Evolutionary conservation across 129 eudicot genomes (phyloP), one percentile per base, ranked within the genome.

Genomic region (Tagetes patula): DNA sequence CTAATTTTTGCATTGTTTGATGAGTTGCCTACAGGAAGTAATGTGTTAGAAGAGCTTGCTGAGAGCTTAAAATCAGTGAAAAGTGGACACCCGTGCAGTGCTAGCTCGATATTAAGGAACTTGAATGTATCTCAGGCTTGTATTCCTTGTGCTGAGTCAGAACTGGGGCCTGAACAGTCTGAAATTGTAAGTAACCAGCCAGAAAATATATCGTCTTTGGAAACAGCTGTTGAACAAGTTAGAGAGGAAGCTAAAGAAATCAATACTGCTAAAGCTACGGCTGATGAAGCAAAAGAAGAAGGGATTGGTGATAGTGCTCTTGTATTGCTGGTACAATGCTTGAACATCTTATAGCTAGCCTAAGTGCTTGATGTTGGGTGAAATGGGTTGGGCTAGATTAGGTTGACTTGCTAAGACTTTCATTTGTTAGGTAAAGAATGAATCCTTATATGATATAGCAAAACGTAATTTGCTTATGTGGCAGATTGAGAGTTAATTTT

Each of bases 1-100:
- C 69, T 92, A 61, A 92, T 89, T 27, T 92, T 92, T 63, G 75
- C 88, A 8, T 77, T 92, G 61, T 79, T 83, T 45, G 88, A 85
- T 6, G 98, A 87, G 76, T 77, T 92, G 43, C 96, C 98, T 31
- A 92, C 91, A 65, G 98, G 98, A 69, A 95, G 79, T 55, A 83
- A 82, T 75, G 87, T 92, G 8, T 72, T 92, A 12, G 83, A 87
- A 46, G 85, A 85, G 75, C 96, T 92, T 12, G 87, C 95, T 12
- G 83, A 80, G 70, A 80, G 85, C 65, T 72, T 89, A 72, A 87
- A 77, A 65, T 69, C 77, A 40, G 56, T 80, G 48, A 74, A 72
- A 48, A 66, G 80, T 61, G 88, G 85, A 10, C 84, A 89, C 43
- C 95, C 90, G 0, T 87, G 96, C 55, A 89, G 95, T 72, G 96